A percentile compares a stretch with the other conserved stretches of the same genome.
Conservation (phyloP, 2,329 filamentous ascomycete genomes). For the Penicillium sp. region DNA sequence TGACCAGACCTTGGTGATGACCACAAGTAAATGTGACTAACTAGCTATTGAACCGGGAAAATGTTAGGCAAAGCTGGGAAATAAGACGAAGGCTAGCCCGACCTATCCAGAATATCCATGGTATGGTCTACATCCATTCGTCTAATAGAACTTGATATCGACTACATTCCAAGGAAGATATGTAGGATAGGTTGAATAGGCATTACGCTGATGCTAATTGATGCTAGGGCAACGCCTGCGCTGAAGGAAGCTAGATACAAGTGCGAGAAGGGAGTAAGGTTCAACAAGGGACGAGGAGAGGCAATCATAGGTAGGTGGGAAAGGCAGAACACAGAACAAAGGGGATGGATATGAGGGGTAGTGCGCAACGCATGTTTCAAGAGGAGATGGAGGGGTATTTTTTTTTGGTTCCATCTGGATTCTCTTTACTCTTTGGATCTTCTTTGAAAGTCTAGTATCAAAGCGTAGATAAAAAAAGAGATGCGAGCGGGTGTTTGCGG, state of each 20-base stretch:
- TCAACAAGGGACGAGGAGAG: constrained; percentile 2
- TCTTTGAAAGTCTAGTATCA: neutral
- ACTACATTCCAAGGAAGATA: neutral
- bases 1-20: neutral
- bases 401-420: neutral
- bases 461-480: neutral
- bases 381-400: constrained; percentile 2
- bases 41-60: neutral
- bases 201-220: constrained; percentile 31
- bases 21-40: neutral
- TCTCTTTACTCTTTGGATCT: neutral
- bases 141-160: neutral
- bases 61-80: no score
- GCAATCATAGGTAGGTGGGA: constrained; percentile 11
- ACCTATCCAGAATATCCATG: no score
- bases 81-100: no score
- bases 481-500: neutral
- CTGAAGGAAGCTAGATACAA: constrained; percentile 31
- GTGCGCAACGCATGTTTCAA: neutral
- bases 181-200: constrained; percentile 17
- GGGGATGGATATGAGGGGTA: constrained; percentile 7
- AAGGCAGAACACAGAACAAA: constrained; percentile 14
- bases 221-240: constrained; percentile 33
- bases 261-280: constrained; percentile 7
- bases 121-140: neutral